A percentile compares a stretch with the other conserved stretches of the same genome.
Conservation (phyloP, 768 basidiomycete species). For the Hydnum rufescens region DNA sequence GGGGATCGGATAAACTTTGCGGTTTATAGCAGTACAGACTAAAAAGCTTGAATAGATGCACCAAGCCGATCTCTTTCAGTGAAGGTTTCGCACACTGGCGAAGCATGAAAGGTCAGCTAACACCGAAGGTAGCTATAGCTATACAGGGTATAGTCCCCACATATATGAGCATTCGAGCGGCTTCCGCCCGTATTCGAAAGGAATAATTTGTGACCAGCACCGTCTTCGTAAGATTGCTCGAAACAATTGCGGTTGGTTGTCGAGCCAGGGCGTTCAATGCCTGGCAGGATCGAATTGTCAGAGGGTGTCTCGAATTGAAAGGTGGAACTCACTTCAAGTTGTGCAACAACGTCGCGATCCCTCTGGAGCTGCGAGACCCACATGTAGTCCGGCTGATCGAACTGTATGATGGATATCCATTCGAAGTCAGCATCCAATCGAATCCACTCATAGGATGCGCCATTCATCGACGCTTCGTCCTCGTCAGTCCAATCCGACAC, state of each 20-base stretch:
- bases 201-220: slow-evolving; percentile 91
- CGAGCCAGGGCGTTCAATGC: slow-evolving; percentile 75
- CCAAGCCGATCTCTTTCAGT: slow-evolving; percentile 76
- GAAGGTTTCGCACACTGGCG: slow-evolving; percentile 61
- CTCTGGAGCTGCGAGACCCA: slow-evolving; percentile 93
- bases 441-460: slow-evolving; percentile 98
- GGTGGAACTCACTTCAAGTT: slow-evolving; percentile 63
- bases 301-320: too few relatives aligned
- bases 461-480: slow-evolving; percentile 81
- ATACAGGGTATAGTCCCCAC: slow-evolving; percentile 19
- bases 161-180: slow-evolving; percentile 61
- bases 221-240: slow-evolving; percentile 81
- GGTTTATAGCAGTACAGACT: slow-evolving; percentile 80
- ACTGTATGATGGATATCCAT: slow-evolving; percentile 86
- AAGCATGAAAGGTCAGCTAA: slow-evolving; percentile 5
- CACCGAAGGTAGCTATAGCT: slow-evolving; percentile 5
- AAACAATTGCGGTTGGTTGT: slow-evolving; percentile 67
- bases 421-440: slow-evolving; percentile 98
- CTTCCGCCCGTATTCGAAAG: slow-evolving; percentile 89
- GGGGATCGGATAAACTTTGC: slow-evolving; percentile 60
- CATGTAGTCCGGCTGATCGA: slow-evolving; percentile 95
- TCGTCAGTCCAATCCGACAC: slow-evolving; percentile 97
- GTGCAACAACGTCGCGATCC: slow-evolving; percentile 91
- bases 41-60: slow-evolving; percentile 91
- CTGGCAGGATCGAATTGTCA: too few relatives aligned